Conservation (phyloP, 176 grass and related monocot species). For the Olyra latifolia region DNA sequence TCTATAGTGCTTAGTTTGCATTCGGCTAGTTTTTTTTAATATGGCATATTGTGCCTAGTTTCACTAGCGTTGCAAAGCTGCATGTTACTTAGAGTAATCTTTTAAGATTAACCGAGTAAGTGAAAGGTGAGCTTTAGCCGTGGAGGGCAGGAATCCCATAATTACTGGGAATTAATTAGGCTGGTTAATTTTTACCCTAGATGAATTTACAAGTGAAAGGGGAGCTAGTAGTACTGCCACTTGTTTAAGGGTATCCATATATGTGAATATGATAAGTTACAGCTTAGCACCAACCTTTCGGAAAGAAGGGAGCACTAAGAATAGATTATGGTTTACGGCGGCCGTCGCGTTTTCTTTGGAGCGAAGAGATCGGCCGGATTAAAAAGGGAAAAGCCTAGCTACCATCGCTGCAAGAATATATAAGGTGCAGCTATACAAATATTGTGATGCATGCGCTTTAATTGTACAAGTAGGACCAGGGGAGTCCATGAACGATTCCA, state of each 20-base stretch:
- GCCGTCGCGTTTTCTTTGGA: not conserved
- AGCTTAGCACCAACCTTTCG: not conserved
- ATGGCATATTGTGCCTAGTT: not conserved
- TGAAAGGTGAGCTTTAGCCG: constrained; percentile 28
- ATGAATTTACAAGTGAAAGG: not conserved
- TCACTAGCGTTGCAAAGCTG: constrained; percentile 16
- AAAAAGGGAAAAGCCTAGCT: not conserved
- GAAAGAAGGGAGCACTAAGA: constrained; percentile 33
- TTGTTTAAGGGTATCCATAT: not conserved
- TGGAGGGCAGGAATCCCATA: constrained; percentile 20
- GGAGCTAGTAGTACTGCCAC: not conserved
- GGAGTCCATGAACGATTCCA: constrained; percentile 14
- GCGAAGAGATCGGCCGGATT: not conserved
- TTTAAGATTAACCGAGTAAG: constrained; percentile 25
- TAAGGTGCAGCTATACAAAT: constrained; percentile 1
- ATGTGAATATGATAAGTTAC: not conserved
- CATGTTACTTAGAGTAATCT: not conserved
- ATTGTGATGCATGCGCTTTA: constrained; percentile 4
- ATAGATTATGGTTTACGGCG: constrained; percentile 30
- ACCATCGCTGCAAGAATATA: not conserved
- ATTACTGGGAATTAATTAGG: constrained; percentile 7
- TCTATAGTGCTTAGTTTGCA: not conserved
- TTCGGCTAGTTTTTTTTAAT: not conserved
- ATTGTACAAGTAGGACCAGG: not conserved
- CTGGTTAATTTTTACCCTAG: constrained; percentile 25